phyloP scores from a whole-genome alignment of 1,139 yeast species.

The Torulaspora pretoriensis region DNA sequence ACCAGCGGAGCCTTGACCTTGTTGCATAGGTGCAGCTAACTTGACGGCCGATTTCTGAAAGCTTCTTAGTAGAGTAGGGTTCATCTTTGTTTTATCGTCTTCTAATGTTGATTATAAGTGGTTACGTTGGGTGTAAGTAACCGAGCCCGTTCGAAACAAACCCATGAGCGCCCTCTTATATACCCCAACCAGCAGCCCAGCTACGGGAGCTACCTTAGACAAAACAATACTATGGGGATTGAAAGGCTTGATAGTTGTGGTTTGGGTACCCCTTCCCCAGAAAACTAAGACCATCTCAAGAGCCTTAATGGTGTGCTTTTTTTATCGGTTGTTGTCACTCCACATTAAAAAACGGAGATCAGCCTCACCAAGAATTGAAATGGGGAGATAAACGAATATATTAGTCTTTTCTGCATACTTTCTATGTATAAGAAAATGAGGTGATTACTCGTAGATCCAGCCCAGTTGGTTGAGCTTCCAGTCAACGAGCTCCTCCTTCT shows the following conservation, averaged over 20 bases:
- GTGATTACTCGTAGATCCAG: slow-evolving; percentile 89
- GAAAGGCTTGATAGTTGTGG: not conserved
- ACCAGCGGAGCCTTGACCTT: slow-evolving; percentile 9
- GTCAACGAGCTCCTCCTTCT: slow-evolving; percentile 90
- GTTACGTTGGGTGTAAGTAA: not conserved
- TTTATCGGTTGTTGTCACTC: not conserved
- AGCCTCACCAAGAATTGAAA: slow-evolving; percentile 1
- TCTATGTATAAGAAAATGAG: slow-evolving; percentile 4
- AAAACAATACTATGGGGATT: not conserved
- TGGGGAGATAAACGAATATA: not conserved
- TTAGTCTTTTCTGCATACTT: not conserved
- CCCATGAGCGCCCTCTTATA: not conserved
- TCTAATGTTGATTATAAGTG: not conserved
- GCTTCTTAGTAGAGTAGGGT: slow-evolving; percentile 18
- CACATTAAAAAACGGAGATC: not conserved
- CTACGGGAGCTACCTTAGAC: not conserved
- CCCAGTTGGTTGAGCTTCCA: slow-evolving; percentile 81
- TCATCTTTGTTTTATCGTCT: slow-evolving; percentile 10
- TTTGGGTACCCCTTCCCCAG: not conserved
- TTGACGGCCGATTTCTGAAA: slow-evolving; percentile 17
- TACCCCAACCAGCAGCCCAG: not conserved
- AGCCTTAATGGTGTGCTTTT: not conserved
- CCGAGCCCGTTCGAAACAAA: not conserved
- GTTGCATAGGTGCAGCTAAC: slow-evolving; percentile 11
- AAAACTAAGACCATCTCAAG: not conserved